phyloP scores from a whole-genome alignment of 1,284 basidiomycete species.

The Dichomitus squalens region DNA sequence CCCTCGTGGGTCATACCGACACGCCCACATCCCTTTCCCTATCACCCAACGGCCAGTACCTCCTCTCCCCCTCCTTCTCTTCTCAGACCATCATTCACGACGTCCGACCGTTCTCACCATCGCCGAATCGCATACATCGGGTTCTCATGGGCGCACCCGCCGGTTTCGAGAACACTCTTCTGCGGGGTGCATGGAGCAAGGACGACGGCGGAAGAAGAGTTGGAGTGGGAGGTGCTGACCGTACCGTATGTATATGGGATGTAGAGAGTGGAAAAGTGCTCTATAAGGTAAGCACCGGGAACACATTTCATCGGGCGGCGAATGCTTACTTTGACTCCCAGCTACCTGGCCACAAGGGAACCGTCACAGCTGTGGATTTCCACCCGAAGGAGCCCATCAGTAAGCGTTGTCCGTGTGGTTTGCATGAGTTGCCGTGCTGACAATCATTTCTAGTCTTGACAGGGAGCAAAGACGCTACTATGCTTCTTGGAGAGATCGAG shows the following conservation, averaged over 20 bases:
- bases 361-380: conserved; percentile 88
- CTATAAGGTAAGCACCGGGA: conserved; percentile 68
- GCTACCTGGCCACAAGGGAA: conserved; percentile 94
- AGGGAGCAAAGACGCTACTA: conserved; percentile 85
- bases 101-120: conserved; percentile 87
- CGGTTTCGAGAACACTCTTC: conserved; percentile 86
- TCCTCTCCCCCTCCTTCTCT: conserved; percentile 88
- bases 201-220: conserved; percentile 74
- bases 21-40: conserved; percentile 88
- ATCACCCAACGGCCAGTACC: conserved; percentile 83
- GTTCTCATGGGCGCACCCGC: conserved; percentile 83
- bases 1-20: conserved; percentile 82
- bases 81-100: conserved; percentile 88
- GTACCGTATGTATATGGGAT: conserved; percentile 93
- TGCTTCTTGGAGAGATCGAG: conserved; percentile 90
- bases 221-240: conserved; percentile 79
- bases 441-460: conserved; percentile 63
- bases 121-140: conserved; percentile 79
- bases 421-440: conserved; percentile 1
- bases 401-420: conserved; percentile 39
- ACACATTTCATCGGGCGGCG: not conserved
- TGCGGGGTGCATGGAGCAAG: conserved; percentile 81
- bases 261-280: conserved; percentile 82
- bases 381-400: conserved; percentile 93
- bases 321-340: conserved; percentile 31